Evolutionary conservation across 768 basidiomycete genomes (phyloP), one percentile per base, ranked within the genome.

Genomic region (Russula virescens): DNA sequence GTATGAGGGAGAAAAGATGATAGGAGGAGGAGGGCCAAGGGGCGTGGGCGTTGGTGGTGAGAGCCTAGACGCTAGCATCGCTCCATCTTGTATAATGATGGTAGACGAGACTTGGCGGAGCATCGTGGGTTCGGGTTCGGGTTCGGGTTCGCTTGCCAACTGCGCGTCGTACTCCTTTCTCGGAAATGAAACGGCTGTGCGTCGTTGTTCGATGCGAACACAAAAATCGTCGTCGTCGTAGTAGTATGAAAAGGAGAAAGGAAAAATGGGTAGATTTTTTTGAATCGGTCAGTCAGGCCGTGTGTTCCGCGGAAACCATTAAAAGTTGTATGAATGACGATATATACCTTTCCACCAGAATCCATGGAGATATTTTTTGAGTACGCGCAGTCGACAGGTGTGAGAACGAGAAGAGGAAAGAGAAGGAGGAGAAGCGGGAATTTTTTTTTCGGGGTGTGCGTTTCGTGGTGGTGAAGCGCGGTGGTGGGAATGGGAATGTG

Each of bases 341-440:
- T n/a, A n/a, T 34, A 23, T 63, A 58, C 62, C 62, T 21, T 58
- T 63, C 62, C 56, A 58, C 11, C n/a, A n/a, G n/a, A 63, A 18
- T 14, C 43, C 51, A 23, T 53, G 51, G 28, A 63, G 40, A 46
- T 50, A 38, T 31, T 18, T 55, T 31, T 18, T 55, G 6, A 60
- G 28, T 16, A 53, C 26, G 6, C 34, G 43, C n/a, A 46, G 21
- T 31, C 40, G 62, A n/a, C n/a, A n/a, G n/a, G n/a, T n/a, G n/a
- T n/a, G n/a, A n/a, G n/a, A n/a, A n/a, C n/a, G n/a, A n/a, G n/a
- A n/a, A n/a, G n/a, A n/a, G n/a, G n/a, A n/a, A n/a, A n/a, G n/a
- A n/a, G n/a, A n/a, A n/a, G n/a, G n/a, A n/a, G n/a, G n/a, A n/a
- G n/a, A n/a, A 43, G 9, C 10, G 7, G 21, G 28, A 1, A 13